These are phyloP conservation scores for Testicularia cyperi DNA, from an alignment of 1,284 basidiomycete species.

Conservation along the genomic window DNA sequence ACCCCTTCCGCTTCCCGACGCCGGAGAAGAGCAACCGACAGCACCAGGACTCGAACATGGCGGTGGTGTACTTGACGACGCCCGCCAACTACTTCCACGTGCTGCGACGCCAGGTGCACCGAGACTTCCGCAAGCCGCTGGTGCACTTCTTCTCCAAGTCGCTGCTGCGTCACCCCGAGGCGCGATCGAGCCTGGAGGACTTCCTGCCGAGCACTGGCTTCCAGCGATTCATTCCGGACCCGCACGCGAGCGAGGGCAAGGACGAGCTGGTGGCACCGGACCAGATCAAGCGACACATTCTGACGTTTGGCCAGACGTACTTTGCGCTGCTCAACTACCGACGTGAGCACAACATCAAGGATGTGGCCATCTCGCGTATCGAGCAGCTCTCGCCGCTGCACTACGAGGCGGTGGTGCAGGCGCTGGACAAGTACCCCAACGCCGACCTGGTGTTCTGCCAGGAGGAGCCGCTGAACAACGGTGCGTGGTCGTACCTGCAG, in stretches of 20 bases:
- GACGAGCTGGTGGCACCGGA: constrained; percentile 74
- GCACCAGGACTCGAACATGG: constrained; percentile 99
- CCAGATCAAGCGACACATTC: constrained; percentile 84
- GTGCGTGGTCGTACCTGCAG: constrained; percentile 78
- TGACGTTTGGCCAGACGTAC: constrained; percentile 83
- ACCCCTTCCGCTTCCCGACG: constrained; percentile 86
- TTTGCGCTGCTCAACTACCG: constrained; percentile 71
- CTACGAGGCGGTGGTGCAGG: constrained; percentile 68
- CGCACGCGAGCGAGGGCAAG: constrained; percentile 67
- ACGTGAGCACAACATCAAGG: constrained; percentile 66
- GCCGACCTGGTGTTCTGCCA: constrained; percentile 89
- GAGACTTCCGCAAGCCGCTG: constrained; percentile 59
- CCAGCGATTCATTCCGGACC: constrained; percentile 88
- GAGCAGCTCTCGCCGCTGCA: constrained; percentile 96
- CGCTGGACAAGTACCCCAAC: constrained; percentile 85
- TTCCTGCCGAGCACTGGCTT: constrained; percentile 87
- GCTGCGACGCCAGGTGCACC: constrained; percentile 59
- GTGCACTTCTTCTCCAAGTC: constrained; percentile 96
- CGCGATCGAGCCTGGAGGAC: constrained; percentile 81
- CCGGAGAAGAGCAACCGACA: constrained; percentile 87
- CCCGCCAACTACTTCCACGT: constrained; percentile 61
- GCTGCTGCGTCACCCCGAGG: constrained; percentile 87
- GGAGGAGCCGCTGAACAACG: constrained; percentile 80
- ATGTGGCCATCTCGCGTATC: constrained; percentile 88
- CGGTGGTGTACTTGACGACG: constrained; percentile 87